These are phyloP conservation scores for Boletus mariae DNA, from an alignment of 1,284 basidiomycete species.

Conservation along the genomic window DNA sequence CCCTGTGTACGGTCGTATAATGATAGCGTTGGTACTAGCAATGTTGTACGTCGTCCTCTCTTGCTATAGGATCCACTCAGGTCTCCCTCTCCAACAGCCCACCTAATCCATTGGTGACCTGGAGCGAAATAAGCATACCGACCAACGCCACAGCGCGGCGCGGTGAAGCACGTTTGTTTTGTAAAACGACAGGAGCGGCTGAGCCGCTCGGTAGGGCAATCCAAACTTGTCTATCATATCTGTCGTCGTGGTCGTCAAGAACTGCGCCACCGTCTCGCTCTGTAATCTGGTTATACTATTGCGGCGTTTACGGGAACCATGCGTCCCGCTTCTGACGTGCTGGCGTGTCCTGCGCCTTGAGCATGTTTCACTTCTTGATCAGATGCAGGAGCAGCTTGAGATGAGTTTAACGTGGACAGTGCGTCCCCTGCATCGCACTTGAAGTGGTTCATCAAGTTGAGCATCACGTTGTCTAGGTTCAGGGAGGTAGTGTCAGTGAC, in stretches of 20 bases:
- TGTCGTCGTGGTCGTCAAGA: constrained; percentile 38
- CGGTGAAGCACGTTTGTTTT: constrained; percentile 39
- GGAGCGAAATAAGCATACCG: too few species aligned
- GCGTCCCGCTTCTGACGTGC: constrained; percentile 38
- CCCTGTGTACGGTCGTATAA: too few species aligned
- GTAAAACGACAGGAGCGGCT: constrained; percentile 40
- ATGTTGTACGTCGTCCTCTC: too few species aligned
- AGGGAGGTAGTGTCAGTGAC: constrained; percentile 7
- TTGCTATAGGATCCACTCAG: too few species aligned
- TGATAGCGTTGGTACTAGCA: too few species aligned
- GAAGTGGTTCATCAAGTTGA: constrained; percentile 19
- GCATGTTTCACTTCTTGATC: constrained; percentile 23
- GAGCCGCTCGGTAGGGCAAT: constrained; percentile 51
- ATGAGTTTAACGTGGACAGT: constrained; percentile 40
- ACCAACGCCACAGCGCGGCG: not conserved
- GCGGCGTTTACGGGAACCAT: constrained; percentile 47
- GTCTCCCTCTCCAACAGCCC: constrained; percentile 5
- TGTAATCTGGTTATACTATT: constrained; percentile 43
- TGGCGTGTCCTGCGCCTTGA: constrained; percentile 33
- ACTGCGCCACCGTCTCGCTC: constrained; percentile 49
- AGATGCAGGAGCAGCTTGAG: constrained; percentile 38
- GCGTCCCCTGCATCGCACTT: constrained; percentile 36
- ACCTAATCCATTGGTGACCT: constrained; percentile 11
- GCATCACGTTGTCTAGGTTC: constrained; percentile 29
- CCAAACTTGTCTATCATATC: constrained; percentile 45